phyloP scores from a whole-genome alignment of 225 moss, liverwort and hornwort species.

The Lunularia cruciata region DNA sequence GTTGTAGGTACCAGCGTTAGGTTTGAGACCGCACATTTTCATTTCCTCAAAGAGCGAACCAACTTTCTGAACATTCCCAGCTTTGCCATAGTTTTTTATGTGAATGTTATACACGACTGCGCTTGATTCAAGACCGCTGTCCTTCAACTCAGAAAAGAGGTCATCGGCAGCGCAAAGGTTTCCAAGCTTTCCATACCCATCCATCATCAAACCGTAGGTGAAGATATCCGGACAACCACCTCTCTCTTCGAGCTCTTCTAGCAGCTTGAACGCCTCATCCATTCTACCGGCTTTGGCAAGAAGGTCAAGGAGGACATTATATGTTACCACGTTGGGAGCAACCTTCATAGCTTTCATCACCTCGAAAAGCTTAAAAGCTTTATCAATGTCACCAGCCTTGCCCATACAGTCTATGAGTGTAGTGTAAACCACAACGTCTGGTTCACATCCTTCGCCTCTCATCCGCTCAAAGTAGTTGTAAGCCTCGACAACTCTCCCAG shows the following conservation, averaged over 20 bases:
- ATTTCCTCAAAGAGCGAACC: slow-evolving; percentile 58
- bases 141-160: slow-evolving; percentile 30
- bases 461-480: slow-evolving; percentile 54
- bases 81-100: slow-evolving; percentile 63
- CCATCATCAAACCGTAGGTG: slow-evolving; percentile 21
- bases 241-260: slow-evolving; percentile 1
- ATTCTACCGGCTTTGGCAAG: slow-evolving; percentile 19
- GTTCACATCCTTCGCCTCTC: slow-evolving; percentile 49
- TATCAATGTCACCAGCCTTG: slow-evolving; percentile 55
- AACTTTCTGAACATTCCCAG: slow-evolving; percentile 59
- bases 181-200: slow-evolving; percentile 12
- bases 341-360: slow-evolving; percentile 54
- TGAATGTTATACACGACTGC: slow-evolving; percentile 61
- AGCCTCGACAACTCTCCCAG: slow-evolving; percentile 53
- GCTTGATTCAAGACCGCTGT: slow-evolving; percentile 50
- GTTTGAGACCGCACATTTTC: slow-evolving; percentile 45
- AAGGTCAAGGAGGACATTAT: slow-evolving; percentile 41
- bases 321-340: slow-evolving; percentile 46
- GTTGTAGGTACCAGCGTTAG: slow-evolving; percentile 59
- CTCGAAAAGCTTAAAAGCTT: slow-evolving; percentile 62
- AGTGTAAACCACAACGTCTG: slow-evolving; percentile 63
- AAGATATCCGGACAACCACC: slow-evolving; percentile 8
- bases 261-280: slow-evolving; percentile 17
- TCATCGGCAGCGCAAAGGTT: slow-evolving; percentile 10
- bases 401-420: slow-evolving; percentile 60